Evolutionary conservation across 139 green algal species (phyloP).

Genomic region (Chlorella sp.): DNA sequence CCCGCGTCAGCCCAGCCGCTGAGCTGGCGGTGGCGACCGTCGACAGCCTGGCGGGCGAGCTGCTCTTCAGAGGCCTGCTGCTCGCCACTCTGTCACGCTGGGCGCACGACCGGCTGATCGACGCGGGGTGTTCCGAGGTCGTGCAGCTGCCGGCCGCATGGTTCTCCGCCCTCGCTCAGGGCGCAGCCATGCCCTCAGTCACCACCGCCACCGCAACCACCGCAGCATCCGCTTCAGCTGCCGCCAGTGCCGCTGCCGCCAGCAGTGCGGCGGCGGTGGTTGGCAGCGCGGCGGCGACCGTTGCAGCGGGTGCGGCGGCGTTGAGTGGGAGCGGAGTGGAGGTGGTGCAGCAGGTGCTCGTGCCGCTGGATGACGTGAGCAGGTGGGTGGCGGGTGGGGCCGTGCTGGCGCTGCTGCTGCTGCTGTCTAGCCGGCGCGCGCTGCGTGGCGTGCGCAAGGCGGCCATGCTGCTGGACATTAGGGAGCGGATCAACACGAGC

Average conservation of each 20-base stretch:
- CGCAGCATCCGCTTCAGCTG: too few relatives aligned
- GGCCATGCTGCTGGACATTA: neutral
- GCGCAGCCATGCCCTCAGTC: too few relatives aligned
- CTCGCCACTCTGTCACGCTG: neutral
- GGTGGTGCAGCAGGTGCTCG: neutral
- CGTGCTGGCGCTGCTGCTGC: neutral
- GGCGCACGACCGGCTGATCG: neutral
- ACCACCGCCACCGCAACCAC: too few relatives aligned
- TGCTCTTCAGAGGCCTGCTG: neutral
- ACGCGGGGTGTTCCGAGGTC: neutral
- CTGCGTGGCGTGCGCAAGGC: neutral
- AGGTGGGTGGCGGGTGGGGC: neutral
- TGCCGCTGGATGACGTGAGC: neutral
- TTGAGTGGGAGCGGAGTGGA: neutral
- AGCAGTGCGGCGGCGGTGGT: too few relatives aligned
- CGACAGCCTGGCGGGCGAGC: neutral
- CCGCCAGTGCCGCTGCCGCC: too few relatives aligned
- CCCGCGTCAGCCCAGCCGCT: neutral
- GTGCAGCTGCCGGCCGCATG: neutral
- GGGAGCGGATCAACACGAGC: neutral
- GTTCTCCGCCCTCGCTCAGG: too few relatives aligned
- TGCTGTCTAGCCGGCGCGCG: neutral
- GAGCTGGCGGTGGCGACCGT: neutral
- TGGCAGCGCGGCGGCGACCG: neutral
- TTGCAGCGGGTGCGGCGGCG: neutral